Base-by-base conservation (phyloP, 441 rosid genomes). In the Pelargonium cotyledonis region DNA sequence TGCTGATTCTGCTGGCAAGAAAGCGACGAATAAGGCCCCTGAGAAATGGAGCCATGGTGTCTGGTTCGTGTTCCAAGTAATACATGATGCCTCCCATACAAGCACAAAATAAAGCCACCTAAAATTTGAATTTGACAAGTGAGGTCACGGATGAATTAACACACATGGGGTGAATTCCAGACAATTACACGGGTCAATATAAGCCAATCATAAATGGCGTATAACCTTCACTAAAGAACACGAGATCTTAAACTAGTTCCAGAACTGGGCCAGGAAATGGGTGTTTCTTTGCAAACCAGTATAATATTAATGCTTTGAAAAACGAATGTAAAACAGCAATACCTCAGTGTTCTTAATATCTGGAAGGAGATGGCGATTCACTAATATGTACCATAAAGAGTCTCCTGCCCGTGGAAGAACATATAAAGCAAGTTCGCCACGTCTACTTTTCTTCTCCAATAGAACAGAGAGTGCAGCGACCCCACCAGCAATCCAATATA, bases 11-110 rank as follows among this genome's bases (percentile, higher is more conserved):
- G 82, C 99, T 95, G 31, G 98, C 88, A 61, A 95, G 88, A 82
- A 95, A 92, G 68, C 99, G 94, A 18, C 91, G 95, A 73, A 95
- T 90, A 61, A 95, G 81, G 70, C 95, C 88, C 77, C 97, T 84
- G 47, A 95, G 88, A 71, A 92, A 90, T 14, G 99, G 96, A 70
- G 99, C 87, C 98, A 95, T 84, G 18, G 99, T 95, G 70, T 89
- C 90, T 0, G 99, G 99, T 67, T 95, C 99, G 63, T 95, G 69
- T 77, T 95, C 98, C 68, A 92, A 80, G 79, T 85, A 92, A 78
- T 95, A 95, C 99, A 92, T 95, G 49, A 95, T 81, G 80, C 97
- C 99, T 80, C 99, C 99, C 96, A 95, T 95, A 80, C 97, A 95
- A 19, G 88, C 93, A 80, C 96, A 90, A 72, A 92, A 95, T 66